A percentile compares a stretch with the other conserved stretches of the same genome.
phyloP scores from a whole-genome alignment of 306 rosid species.

The Casuarina cunninghamiana region DNA sequence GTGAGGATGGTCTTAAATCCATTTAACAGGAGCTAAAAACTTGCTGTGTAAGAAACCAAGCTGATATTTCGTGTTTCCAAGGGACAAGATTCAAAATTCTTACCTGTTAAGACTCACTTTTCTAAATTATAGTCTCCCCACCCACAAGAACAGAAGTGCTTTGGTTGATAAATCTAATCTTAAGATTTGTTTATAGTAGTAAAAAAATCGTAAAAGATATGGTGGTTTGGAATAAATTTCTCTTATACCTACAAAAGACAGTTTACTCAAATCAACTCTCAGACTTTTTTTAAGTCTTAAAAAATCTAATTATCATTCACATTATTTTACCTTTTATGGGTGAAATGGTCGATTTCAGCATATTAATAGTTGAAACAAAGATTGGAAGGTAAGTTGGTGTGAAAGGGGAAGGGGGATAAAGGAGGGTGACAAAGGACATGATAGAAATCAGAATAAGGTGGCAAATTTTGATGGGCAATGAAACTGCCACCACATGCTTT shows the following conservation, averaged over 20 bases:
- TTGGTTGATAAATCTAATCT: not conserved
- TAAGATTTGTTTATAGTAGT: not conserved
- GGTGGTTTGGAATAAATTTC: too few relatives aligned
- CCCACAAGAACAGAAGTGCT: not conserved
- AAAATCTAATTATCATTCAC: too few relatives aligned
- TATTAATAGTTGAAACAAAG: not conserved
- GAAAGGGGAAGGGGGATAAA: constrained; percentile 30
- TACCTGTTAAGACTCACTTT: not conserved
- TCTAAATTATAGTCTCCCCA: not conserved
- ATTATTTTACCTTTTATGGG: too few relatives aligned
- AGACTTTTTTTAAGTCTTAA: too few relatives aligned
- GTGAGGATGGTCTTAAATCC: too few relatives aligned
- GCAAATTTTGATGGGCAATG: constrained; percentile 35
- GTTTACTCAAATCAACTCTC: too few relatives aligned
- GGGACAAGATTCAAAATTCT: not conserved
- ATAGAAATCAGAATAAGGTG: constrained; percentile 31
- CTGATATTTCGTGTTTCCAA: not conserved
- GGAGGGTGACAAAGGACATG: constrained; percentile 46
- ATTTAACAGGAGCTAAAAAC: too few relatives aligned
- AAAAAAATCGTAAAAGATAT: too few relatives aligned
- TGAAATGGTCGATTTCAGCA: not conserved
- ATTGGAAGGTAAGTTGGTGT: constrained; percentile 26
- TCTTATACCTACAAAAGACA: too few relatives aligned
- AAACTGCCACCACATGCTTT: constrained; percentile 39
- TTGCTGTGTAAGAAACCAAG: too few relatives aligned